Percentiles rank a stretch among this genome's conserved stretches.
Conservation (phyloP, 2,329 filamentous ascomycete species). For the Zymoseptoria pseudotritici region DNA sequence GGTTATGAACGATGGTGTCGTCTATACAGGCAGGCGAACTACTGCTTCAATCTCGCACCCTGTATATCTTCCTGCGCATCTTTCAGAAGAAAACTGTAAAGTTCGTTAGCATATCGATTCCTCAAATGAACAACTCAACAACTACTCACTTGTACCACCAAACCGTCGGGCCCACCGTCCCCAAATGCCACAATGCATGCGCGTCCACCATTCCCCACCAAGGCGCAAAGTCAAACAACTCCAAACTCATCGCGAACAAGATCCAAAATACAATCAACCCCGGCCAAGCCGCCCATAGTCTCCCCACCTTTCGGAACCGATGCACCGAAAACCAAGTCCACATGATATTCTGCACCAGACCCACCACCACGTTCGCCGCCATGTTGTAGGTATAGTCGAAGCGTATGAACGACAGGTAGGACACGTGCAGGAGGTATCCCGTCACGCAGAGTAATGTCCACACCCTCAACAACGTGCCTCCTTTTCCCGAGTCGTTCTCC, state of each 20-base stretch:
- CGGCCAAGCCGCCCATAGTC: conserved; percentile 80
- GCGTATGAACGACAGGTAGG: conserved; percentile 72
- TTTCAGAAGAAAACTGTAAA: conserved; percentile 69
- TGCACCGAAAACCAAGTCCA: conserved; percentile 79
- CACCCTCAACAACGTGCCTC: conserved; percentile 50
- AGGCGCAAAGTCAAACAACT: conserved; percentile 89
- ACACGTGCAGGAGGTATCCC: conserved; percentile 70
- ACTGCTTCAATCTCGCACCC: conserved; percentile 64
- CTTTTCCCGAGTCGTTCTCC: conserved; percentile 31
- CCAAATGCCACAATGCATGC: conserved; percentile 91
- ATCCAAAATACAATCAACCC: conserved; percentile 89
- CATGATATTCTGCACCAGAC: conserved; percentile 69
- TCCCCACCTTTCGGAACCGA: conserved; percentile 63
- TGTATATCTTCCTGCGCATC: conserved; percentile 79
- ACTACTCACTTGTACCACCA: conserved; percentile 87
- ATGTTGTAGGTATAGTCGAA: conserved; percentile 99
- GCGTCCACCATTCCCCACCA: conserved; percentile 78
- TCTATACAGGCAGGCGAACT: neutral
- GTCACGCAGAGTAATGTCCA: conserved; percentile 69
- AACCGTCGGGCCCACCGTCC: conserved; percentile 78
- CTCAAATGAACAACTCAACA: neutral
- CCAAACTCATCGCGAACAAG: conserved; percentile 87
- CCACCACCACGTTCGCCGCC: conserved; percentile 81
- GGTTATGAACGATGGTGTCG: neutral
- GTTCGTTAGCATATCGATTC: conserved; percentile 9